Evolutionary conservation across 441 rosid genomes (phyloP).

Genomic region (Brassica balearica): DNA sequence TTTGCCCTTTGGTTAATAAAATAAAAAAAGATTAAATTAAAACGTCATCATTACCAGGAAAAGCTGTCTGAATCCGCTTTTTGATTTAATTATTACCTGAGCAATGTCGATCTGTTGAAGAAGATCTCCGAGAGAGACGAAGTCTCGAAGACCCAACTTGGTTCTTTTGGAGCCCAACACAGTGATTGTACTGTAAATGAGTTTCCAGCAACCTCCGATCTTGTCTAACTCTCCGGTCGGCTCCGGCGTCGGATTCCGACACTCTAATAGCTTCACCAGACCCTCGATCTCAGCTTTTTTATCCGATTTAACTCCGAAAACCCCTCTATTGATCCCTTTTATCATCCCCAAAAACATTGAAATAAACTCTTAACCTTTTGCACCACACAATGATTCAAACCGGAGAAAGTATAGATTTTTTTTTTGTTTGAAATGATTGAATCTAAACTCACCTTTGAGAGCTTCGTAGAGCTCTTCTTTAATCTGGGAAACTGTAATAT

Average conservation of each 20-base stretch:
- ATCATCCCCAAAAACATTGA: not conserved
- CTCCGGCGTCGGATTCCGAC: slow-evolving; percentile 78
- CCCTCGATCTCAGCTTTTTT: slow-evolving; percentile 68
- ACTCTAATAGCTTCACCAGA: slow-evolving; percentile 66
- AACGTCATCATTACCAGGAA: not conserved
- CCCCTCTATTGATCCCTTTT: slow-evolving; percentile 80
- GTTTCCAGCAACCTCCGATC: slow-evolving; percentile 87
- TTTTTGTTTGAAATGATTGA: not conserved
- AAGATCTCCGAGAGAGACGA: slow-evolving; percentile 77
- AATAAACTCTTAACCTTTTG: slow-evolving; percentile 15
- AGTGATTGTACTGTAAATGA: slow-evolving; percentile 76
- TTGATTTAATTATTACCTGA: slow-evolving; percentile 51
- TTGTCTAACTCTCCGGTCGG: slow-evolving; percentile 66
- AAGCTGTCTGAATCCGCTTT: not conserved
- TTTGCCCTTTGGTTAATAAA: slow-evolving; percentile 71
- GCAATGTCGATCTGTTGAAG: slow-evolving; percentile 71
- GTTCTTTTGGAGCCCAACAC: slow-evolving; percentile 80
- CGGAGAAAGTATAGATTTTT: not conserved
- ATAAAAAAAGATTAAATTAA: not conserved
- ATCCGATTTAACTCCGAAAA: slow-evolving; percentile 72
- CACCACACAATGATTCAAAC: not conserved
- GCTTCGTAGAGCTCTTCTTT: slow-evolving; percentile 61
- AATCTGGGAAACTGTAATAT: slow-evolving; percentile 45
- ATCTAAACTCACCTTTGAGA: slow-evolving; percentile 52
- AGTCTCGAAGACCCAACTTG: slow-evolving; percentile 85